Evolutionary conservation across 768 basidiomycete species (phyloP), one percentile per base, ranked within the genome.

Genomic region (Trametes cubensis): DNA sequence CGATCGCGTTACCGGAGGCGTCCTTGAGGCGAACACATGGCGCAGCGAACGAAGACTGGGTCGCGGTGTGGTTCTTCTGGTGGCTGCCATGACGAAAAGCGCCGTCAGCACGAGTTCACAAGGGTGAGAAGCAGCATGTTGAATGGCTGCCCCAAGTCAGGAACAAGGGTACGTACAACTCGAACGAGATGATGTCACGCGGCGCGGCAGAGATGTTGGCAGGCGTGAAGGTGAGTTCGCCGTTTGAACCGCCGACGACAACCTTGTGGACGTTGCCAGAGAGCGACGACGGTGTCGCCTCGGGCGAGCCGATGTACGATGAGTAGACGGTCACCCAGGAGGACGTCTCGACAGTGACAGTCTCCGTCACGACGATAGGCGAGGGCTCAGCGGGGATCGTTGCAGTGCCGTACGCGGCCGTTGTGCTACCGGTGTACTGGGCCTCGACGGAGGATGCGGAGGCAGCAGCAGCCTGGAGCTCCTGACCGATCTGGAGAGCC

Each of bases 21-120:
- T 67, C 73, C 58, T 76, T 76, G 55, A 83, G 69, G 42, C 73
- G 77, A 54, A 76, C 73, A 75, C 86, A 88, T 52, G 87, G 86
- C 52, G 81, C 80, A 46, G 76, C 81, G 71, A 89, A 88, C 4
- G 82, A 76, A 11, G 83, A 83, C 72, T 87, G 85, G 21, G 85
- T 85, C 23, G 85, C 85, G 7, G 83, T 82, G 75, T 88, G 86
- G 74, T 88, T 89, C 80, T 87, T 87, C 70, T 80, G 77, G 57
- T 81, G 81, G 81, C 83, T 84, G 64, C 47, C 65, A 48, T 39
- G 61, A 21, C 34, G 21, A 52, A 8, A n/a, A 68, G 40, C n/a
- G 47, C 54, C 48, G 52, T 44, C 13, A 57, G 39, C 15, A 23
- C 42, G 30, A 13, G 70, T 18, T 20, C 20, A 39, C n/a, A 39